A percentile compares a stretch with the other conserved stretches of the same genome.
phyloP scores from a whole-genome alignment of 345 rosid genomes.

The Murraya koenigii region DNA sequence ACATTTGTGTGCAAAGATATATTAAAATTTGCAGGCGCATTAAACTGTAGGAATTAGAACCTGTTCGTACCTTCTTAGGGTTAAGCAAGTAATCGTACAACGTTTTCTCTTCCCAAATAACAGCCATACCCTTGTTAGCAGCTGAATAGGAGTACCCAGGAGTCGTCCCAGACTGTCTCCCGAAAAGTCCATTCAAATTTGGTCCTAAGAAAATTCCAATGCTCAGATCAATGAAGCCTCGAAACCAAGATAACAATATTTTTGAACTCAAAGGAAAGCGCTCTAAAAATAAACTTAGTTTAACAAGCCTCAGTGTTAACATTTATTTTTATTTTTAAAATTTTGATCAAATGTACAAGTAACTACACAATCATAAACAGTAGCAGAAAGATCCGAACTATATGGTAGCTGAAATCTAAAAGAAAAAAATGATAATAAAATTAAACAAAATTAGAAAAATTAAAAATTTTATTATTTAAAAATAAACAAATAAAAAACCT shows the following conservation, averaged over 20 bases:
- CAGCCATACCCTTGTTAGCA: conserved; percentile 85
- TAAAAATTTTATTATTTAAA: too few species aligned
- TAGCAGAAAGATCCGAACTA: too few species aligned
- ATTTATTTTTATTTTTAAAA: too few species aligned
- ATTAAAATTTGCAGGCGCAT: too few species aligned
- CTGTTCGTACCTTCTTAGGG: conserved; percentile 66
- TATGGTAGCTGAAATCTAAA: too few species aligned
- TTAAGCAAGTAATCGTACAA: conserved; percentile 79
- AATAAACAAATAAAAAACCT: conserved; percentile 26
- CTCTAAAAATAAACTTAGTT: too few species aligned
- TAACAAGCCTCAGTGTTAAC: too few species aligned
- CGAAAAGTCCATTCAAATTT: conserved; percentile 79
- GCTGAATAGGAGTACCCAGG: conserved; percentile 84
- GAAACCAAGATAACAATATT: too few species aligned
- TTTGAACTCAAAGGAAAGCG: too few species aligned
- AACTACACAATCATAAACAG: too few species aligned
- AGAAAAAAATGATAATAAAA: neutral
- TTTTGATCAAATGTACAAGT: too few species aligned
- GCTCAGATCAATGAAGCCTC: neutral
- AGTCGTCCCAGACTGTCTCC: conserved; percentile 81
- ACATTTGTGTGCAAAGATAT: neutral
- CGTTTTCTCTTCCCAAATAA: conserved; percentile 72
- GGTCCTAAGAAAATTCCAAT: conserved; percentile 50
- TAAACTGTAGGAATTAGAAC: neutral
- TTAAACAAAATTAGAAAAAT: neutral